Base-by-base conservation (phyloP, 306 rosid species). In the Sphenostylis stenocarpa region DNA sequence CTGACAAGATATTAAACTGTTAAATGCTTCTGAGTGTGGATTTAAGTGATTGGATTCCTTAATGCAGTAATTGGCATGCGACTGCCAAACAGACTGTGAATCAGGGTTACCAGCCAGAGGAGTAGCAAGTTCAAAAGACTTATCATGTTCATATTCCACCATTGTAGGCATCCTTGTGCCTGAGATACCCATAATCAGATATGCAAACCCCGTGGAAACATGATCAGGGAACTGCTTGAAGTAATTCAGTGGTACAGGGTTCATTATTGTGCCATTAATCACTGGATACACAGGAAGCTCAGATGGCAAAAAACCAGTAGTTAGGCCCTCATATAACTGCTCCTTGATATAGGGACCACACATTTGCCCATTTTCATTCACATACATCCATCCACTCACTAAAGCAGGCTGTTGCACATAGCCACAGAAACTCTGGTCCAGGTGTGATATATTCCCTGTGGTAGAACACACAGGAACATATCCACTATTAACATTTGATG, bases 371-470 rank as follows among this genome's bases (percentile, higher is more conserved):
- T 81, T 80, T 77, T 90, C 97, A 70, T 95, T 95, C 64, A 90
- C 90, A 82, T 95, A 95, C 97, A 87, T 92, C 99, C 99, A 95
- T 78, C 97, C 97, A 83, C 90, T 92, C 77, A 84, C 96, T 82
- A 77, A 77, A 82, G 77, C 64, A 80, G 91, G 79, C 29, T 83
- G 85, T 55, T 77, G 84, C 67, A 80, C 80, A 84, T 76, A 86
- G 67, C 75, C 85, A 84, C 74, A 6, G 65, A 82, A 86, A 83
- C 82, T 76, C 82, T 84, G 87, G 67, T 83, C 82, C 67, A 70
- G 77, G 48, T 67, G 85, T 47, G 91, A 81, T 58, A 76, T 38
- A 60, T 83, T 85, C 26, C 79, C 88, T 1, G 85, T 4, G 31
- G 84, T 71, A 79, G 85, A 75, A 17, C 85, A 77, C 48, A 72